Evolutionary conservation across 306 rosid genomes (phyloP), one percentile per base, ranked within the genome.

Genomic region (Cotoneaster glaucophyllus): DNA sequence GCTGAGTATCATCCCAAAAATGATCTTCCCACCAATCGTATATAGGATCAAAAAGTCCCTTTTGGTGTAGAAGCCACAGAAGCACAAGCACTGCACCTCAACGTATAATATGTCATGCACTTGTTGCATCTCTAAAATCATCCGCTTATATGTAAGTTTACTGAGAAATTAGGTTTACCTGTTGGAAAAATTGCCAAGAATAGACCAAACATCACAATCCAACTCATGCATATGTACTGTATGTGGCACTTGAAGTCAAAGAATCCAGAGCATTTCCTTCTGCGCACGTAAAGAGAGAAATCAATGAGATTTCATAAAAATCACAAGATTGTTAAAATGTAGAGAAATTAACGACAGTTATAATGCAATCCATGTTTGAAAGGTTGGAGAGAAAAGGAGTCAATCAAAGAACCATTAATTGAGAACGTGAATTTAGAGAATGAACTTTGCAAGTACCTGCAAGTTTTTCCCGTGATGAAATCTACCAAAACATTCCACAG

Each of bases 171-270:
- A 77, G 56, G 15, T 74, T 68, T 82, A 94, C 99, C 97, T 71
- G 91, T 84, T 0, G 96, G 96, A 70, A 90, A 86, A 67, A 85
- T 90, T 77, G 96, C 90, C 83, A 92, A 82, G 86, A 90, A 67
- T 45, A 92, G 67, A 82, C 96, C 96, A 67, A 92, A 90, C 88
- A 92, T 71, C 85, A 90, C 45, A 24, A 92, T 34, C 99, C 97
- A 95, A 81, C 92, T 89, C 91, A 90, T 77, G 82, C 99, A 95
- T 85, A 90, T 70, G 24, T 95, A 92, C 61, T 95, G 97, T 69
- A 92, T 82, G 84, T 95, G 97, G 83, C 99, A 95, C 76, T 82
- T 84, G 86, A 90, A 88, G 89, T 95, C 97, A 64, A 95, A 92
- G 83, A 92, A 89, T 1, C 92, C 85, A 28, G 86, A 72, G 90